phyloP scores from a whole-genome alignment of 495 filamentous ascomycete genomes.

The Parathielavia appendiculata region DNA sequence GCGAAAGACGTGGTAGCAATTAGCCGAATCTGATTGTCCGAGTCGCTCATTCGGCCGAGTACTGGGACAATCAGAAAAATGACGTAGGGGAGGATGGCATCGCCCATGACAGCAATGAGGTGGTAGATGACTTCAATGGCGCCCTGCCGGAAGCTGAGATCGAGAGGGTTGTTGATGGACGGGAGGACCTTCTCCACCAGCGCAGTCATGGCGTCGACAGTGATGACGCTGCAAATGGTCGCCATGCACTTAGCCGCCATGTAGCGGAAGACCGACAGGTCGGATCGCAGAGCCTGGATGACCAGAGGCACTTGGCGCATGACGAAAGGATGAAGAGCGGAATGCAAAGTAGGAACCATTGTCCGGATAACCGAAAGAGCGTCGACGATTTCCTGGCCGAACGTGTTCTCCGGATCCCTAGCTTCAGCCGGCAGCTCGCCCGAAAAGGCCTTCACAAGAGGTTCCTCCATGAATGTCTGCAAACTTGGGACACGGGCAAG shows the following conservation, averaged over 20 bases:
- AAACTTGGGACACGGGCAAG: constrained; percentile 78
- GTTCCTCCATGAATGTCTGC: constrained; percentile 68
- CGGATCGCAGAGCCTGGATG: constrained; percentile 76
- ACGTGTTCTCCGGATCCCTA: constrained; percentile 57
- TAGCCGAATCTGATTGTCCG: constrained; percentile 88
- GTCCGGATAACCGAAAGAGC: constrained; percentile 88
- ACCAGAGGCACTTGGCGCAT: constrained; percentile 79
- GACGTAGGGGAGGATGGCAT: constrained; percentile 90
- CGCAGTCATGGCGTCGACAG: constrained; percentile 90
- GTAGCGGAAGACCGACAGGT: constrained; percentile 87
- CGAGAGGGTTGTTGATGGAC: constrained; percentile 78
- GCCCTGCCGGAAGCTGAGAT: constrained; percentile 83
- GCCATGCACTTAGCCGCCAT: constrained; percentile 96
- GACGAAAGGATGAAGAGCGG: constrained; percentile 68
- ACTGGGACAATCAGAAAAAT: constrained; percentile 99
- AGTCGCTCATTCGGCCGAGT: constrained; percentile 97
- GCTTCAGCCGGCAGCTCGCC: constrained; percentile 67
- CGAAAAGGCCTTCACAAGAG: constrained; percentile 67
- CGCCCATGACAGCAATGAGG: constrained; percentile 96
- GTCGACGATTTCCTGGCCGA: constrained; percentile 91
- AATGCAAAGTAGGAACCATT: constrained; percentile 75
- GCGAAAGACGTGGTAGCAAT: constrained; percentile 96
- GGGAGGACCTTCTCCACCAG: constrained; percentile 90
- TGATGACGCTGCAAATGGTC: constrained; percentile 93
- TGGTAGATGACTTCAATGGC: constrained; percentile 93